phyloP scores from a whole-genome alignment of 1,284 basidiomycete species.

The Sanghuangporus sanghuang region DNA sequence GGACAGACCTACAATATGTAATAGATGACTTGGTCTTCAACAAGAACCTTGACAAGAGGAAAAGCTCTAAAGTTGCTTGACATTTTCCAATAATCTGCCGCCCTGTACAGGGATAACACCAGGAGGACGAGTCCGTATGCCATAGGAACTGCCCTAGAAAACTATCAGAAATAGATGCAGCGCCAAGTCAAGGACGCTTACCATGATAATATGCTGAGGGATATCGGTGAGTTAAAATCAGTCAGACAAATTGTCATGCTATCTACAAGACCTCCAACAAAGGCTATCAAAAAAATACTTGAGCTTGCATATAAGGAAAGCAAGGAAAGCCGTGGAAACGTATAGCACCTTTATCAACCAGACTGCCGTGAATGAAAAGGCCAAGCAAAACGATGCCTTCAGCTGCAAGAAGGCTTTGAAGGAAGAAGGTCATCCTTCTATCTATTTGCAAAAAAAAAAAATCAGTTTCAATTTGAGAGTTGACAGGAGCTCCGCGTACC shows the following conservation, averaged over 20 bases:
- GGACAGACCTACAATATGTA: constrained; percentile 5
- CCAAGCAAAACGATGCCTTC: neutral
- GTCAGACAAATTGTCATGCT: neutral
- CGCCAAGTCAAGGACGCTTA: neutral
- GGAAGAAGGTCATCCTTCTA: neutral
- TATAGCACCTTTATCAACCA: neutral
- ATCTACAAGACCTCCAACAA: neutral
- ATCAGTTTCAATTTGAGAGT: no score
- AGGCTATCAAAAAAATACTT: neutral
- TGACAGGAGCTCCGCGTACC: neutral
- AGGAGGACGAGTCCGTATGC: neutral
- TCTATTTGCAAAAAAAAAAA: neutral
- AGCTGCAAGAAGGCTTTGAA: neutral
- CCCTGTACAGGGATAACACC: neutral
- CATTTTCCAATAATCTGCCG: neutral
- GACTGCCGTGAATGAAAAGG: neutral
- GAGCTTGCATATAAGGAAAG: no score
- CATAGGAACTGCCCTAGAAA: neutral
- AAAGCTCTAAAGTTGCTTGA: neutral
- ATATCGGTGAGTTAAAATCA: neutral
- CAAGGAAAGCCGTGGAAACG: neutral
- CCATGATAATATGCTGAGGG: neutral
- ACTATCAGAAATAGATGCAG: neutral
- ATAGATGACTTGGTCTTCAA: constrained; percentile 9
- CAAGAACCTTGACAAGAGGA: neutral